Evolutionary conservation across 2,329 filamentous ascomycete species (phyloP).

Genomic region (Mariannaea sp.): DNA sequence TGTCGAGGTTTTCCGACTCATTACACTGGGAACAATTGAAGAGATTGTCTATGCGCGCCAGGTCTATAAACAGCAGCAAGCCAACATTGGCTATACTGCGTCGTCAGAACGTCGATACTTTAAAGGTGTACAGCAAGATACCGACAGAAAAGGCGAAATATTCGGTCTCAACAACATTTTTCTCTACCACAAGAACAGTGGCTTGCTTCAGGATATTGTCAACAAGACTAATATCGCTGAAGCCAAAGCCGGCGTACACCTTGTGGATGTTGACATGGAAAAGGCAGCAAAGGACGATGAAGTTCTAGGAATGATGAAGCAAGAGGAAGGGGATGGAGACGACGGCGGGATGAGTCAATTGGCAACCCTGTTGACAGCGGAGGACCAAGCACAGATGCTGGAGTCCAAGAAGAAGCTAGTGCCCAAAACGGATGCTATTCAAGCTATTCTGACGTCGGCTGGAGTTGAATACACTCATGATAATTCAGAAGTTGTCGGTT

Average conservation of each 20-base stretch:
- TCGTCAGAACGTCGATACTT: slow-evolving; percentile 94
- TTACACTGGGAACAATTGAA: slow-evolving; percentile 91
- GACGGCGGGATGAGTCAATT: slow-evolving; percentile 75
- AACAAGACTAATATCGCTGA: slow-evolving; percentile 98
- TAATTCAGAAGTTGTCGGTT: slow-evolving; percentile 92
- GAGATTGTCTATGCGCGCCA: slow-evolving; percentile 97
- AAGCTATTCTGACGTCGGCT: slow-evolving; percentile 84
- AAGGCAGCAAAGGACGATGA: slow-evolving; percentile 61
- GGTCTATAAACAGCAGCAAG: slow-evolving; percentile 98
- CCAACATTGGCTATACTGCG: slow-evolving; percentile 95
- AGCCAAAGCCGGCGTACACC: slow-evolving; percentile 79
- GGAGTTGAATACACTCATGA: slow-evolving; percentile 96
- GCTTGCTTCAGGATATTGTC: slow-evolving; percentile 90
- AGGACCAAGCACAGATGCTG: slow-evolving; percentile 50
- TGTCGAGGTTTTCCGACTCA: slow-evolving; percentile 92
- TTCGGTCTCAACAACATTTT: slow-evolving; percentile 91
- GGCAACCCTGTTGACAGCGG: slow-evolving; percentile 56
- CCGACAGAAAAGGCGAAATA: slow-evolving; percentile 85
- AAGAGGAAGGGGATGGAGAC: slow-evolving; percentile 58
- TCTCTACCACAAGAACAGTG: slow-evolving; percentile 75
- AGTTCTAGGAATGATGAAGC: slow-evolving; percentile 48
- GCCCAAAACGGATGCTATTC: slow-evolving; percentile 72
- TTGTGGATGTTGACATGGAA: slow-evolving; percentile 77
- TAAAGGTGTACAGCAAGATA: slow-evolving; percentile 86
- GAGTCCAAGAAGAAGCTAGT: slow-evolving; percentile 45